Evolutionary conservation across 768 basidiomycete genomes (phyloP).

Genomic region (Hericium coralloides): DNA sequence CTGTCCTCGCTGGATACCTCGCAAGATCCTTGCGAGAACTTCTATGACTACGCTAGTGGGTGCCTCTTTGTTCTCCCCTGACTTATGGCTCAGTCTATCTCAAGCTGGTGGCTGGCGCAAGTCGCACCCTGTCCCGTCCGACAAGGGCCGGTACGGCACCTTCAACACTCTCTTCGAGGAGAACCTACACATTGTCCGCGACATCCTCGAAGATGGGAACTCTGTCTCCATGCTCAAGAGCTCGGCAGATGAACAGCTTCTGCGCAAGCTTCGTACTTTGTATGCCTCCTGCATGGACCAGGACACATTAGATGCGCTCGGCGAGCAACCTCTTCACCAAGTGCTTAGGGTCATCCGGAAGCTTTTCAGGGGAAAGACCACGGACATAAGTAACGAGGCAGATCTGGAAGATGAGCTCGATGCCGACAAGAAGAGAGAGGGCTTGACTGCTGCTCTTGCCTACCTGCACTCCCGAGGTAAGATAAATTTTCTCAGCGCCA

Average conservation of each 20-base stretch:
- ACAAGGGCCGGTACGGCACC: slow-evolving; percentile 63
- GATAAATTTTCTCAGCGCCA: background rate
- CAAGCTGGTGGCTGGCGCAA: slow-evolving; percentile 85
- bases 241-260: slow-evolving; percentile 37
- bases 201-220: slow-evolving; percentile 46
- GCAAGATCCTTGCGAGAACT: slow-evolving; percentile 91
- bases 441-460: slow-evolving; percentile 75
- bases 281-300: slow-evolving; percentile 83
- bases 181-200: slow-evolving; percentile 71
- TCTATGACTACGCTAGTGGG: slow-evolving; percentile 89
- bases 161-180: slow-evolving; percentile 66
- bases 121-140: slow-evolving; percentile 77
- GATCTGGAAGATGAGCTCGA: slow-evolving; percentile 6
- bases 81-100: slow-evolving; percentile 2
- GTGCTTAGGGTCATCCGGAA: slow-evolving; percentile 53
- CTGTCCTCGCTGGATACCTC: slow-evolving; percentile 70
- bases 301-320: slow-evolving; percentile 62
- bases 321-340: slow-evolving; percentile 58
- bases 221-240: slow-evolving; percentile 17
- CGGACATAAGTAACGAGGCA: slow-evolving; percentile 23
- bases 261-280: slow-evolving; percentile 61
- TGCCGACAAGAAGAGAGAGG: slow-evolving; percentile 30
- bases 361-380: slow-evolving; percentile 48
- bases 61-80: slow-evolving; percentile 14
- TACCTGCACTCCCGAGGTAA: slow-evolving; percentile 82